Percentiles rank a stretch among this genome's conserved stretches.
phyloP scores from a whole-genome alignment of 495 filamentous ascomycete genomes.

The Penicillium argentinense region DNA sequence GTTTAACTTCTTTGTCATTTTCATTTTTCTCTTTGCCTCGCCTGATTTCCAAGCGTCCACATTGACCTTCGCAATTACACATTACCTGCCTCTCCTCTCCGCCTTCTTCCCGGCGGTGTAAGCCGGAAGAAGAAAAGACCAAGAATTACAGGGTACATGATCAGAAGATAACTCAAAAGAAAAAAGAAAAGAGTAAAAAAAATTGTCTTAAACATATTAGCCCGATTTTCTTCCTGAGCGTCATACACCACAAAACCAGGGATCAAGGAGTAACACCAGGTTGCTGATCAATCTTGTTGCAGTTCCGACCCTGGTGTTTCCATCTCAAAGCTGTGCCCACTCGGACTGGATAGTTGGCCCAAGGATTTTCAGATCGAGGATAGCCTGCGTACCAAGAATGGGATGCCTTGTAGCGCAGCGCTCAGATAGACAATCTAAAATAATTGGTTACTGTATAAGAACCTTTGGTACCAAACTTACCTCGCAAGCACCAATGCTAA shows the following conservation, averaged over 20 bases:
- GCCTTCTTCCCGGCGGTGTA: conserved; percentile 19
- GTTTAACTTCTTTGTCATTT: too few relatives aligned
- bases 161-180: background rate
- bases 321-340: background rate
- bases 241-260: background rate
- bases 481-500: conserved; percentile 2
- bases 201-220: background rate
- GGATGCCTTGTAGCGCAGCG: background rate
- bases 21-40: conserved; percentile 3
- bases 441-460: conserved; percentile 3
- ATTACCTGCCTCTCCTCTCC: background rate
- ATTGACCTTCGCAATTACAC: conserved; percentile 14
- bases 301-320: background rate
- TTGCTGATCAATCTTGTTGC: background rate
- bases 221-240: background rate
- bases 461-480: conserved; percentile 2
- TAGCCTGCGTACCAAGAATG: background rate
- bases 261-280: background rate
- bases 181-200: background rate
- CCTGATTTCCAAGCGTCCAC: conserved; percentile 20
- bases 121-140: background rate
- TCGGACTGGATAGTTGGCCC: background rate
- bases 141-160: background rate
- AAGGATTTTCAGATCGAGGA: background rate
- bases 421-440: conserved; percentile 2